Conservation (phyloP, 305 asterid genomes). For the Lippia alba region DNA sequence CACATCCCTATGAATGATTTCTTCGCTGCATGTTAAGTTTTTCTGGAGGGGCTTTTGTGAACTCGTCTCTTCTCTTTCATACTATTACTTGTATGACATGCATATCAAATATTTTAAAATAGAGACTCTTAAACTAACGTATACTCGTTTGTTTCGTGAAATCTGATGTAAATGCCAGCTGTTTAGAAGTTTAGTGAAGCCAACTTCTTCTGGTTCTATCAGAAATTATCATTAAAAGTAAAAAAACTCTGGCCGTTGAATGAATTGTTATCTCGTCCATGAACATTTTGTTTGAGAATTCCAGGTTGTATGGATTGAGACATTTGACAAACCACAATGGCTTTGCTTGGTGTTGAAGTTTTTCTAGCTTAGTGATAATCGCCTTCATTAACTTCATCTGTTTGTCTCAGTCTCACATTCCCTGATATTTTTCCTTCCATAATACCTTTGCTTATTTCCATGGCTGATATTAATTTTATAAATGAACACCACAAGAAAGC, state of each 20-base stretch:
- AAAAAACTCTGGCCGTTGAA: not conserved
- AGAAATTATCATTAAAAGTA: not conserved
- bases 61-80: no score
- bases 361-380: not conserved
- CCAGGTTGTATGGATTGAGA: constrained; percentile 25
- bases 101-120: no score
- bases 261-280: constrained; percentile 2
- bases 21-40: no score
- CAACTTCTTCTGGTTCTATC: not conserved
- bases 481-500: not conserved
- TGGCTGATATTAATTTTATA: not conserved
- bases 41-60: no score
- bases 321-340: not conserved
- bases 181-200: not conserved
- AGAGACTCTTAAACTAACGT: no score
- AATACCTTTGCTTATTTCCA: not conserved
- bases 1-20: no score
- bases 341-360: not conserved
- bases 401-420: not conserved
- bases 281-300: constrained; percentile 2
- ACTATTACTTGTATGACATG: no score
- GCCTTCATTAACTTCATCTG: constrained; percentile 19
- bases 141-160: not conserved
- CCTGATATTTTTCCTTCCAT: not conserved
- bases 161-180: not conserved